Evolutionary conservation across 352 stramenopile species (phyloP).

Genomic region (Phytophthora quininea): DNA sequence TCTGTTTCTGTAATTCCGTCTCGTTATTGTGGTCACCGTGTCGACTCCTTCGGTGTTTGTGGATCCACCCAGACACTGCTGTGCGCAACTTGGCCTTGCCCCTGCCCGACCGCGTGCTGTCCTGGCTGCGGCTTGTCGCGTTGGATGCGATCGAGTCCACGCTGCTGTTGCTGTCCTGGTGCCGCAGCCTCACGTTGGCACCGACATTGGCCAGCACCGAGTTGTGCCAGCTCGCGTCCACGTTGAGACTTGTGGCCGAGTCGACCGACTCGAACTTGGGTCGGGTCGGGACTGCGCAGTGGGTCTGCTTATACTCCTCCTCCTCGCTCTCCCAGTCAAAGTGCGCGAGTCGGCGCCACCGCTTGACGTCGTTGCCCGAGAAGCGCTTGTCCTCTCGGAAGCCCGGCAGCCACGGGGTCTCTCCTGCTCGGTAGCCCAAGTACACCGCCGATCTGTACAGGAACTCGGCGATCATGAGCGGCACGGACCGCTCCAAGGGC

Average conservation of each 20-base stretch:
- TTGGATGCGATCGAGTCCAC: slow-evolving; percentile 23
- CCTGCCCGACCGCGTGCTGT: slow-evolving; percentile 13
- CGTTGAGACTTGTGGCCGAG: slow-evolving; percentile 2
- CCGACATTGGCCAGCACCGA: slow-evolving; percentile 36
- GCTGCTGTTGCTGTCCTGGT: slow-evolving; percentile 27
- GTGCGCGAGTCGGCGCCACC: slow-evolving; percentile 74
- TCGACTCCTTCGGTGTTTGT: slow-evolving; percentile 23
- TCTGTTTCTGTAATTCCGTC: neutral
- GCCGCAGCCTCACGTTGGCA: slow-evolving; percentile 25
- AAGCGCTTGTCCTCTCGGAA: slow-evolving; percentile 76
- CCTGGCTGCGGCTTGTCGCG: slow-evolving; percentile 16
- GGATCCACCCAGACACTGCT: slow-evolving; percentile 32
- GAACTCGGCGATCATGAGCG: slow-evolving; percentile 84
- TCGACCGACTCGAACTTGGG: slow-evolving; percentile 24
- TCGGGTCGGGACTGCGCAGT: slow-evolving; percentile 15
- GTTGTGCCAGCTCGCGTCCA: slow-evolving; percentile 25
- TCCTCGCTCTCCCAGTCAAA: slow-evolving; percentile 72
- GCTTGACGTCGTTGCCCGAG: slow-evolving; percentile 77
- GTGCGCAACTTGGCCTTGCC: slow-evolving; percentile 25
- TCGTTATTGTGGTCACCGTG: neutral
- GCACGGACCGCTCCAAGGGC: slow-evolving; percentile 63
- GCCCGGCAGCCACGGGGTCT: slow-evolving; percentile 63
- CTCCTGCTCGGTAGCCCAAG: slow-evolving; percentile 53
- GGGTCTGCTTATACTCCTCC: slow-evolving; percentile 39
- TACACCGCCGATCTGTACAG: slow-evolving; percentile 75